Evolutionary conservation across 305 asterid genomes (phyloP).

Genomic region (Rubia peregrina): DNA sequence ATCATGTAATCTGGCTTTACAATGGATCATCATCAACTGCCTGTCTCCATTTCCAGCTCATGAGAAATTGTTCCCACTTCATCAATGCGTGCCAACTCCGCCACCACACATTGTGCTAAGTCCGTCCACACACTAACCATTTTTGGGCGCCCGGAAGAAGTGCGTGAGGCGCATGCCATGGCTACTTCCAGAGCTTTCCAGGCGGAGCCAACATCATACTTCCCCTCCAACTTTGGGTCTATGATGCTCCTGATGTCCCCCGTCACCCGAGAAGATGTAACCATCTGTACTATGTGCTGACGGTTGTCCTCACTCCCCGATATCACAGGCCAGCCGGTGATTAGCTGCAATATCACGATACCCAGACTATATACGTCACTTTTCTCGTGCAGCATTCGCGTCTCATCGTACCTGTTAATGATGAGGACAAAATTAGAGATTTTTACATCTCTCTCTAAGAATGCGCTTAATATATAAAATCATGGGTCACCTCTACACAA

Average conservation of each 20-base stretch:
- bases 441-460: no score
- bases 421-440: background rate
- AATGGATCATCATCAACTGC: no score
- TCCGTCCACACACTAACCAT: conserved; percentile 24
- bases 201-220: conserved; percentile 6
- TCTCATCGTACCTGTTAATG: conserved; percentile 15
- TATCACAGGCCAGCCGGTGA: conserved; percentile 21
- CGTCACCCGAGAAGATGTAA: conserved; percentile 6
- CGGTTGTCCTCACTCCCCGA: background rate
- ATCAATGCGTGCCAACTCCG: conserved; percentile 4
- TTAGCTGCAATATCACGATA: conserved; percentile 17
- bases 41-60: no score
- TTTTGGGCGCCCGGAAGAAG: conserved; percentile 23
- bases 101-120: conserved; percentile 9
- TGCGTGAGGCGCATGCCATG: conserved; percentile 27
- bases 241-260: conserved; percentile 18
- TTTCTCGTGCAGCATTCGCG: conserved; percentile 11
- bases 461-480: no score
- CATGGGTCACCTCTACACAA: no score
- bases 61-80: background rate
- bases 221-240: conserved; percentile 21
- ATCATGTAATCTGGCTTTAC: no score
- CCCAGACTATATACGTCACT: conserved; percentile 26
- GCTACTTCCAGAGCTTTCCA: conserved; percentile 23
- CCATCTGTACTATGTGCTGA: conserved; percentile 18